Evolutionary conservation across 164 flowering plant genomes (phyloP).

Genomic region (Vitis rupestris): DNA sequence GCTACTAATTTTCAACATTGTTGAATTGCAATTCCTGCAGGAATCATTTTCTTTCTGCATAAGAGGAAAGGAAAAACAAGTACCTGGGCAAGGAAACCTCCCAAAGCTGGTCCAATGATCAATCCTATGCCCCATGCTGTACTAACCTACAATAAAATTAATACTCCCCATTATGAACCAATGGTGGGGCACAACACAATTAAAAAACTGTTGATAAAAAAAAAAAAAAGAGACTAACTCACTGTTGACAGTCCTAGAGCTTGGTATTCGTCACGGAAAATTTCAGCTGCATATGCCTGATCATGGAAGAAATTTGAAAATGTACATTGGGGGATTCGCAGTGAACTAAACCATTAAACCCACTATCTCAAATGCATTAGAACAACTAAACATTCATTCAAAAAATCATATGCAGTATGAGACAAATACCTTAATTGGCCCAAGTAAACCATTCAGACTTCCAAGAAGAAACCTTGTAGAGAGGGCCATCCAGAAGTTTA

Average conservation of each 20-base stretch:
- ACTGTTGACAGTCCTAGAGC: slow-evolving; percentile 62
- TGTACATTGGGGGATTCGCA: neutral
- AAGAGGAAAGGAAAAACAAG: no score
- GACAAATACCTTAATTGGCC: slow-evolving; percentile 16
- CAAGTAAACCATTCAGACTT: slow-evolving; percentile 46
- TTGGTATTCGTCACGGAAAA: slow-evolving; percentile 51
- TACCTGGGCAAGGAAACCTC: slow-evolving; percentile 24
- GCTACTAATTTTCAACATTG: no score
- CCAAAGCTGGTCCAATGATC: slow-evolving; percentile 27
- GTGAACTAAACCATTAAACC: neutral
- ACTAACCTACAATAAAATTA: slow-evolving; percentile 28
- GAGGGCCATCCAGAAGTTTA: slow-evolving; percentile 72
- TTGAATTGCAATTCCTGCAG: no score
- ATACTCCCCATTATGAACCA: neutral
- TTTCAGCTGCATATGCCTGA: slow-evolving; percentile 70
- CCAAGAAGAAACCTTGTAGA: slow-evolving; percentile 67
- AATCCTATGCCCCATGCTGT: slow-evolving; percentile 42
- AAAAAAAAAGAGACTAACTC: slow-evolving; percentile 12
- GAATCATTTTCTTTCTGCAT: no score
- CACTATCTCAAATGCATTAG: no score
- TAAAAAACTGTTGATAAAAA: neutral
- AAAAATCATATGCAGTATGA: neutral
- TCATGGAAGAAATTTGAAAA: neutral
- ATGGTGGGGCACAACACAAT: neutral
- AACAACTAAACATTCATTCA: neutral